Evolutionary conservation across 208 protist genomes (phyloP), one percentile per base, ranked within the genome.

Genomic region (Crithidia expoeki): DNA sequence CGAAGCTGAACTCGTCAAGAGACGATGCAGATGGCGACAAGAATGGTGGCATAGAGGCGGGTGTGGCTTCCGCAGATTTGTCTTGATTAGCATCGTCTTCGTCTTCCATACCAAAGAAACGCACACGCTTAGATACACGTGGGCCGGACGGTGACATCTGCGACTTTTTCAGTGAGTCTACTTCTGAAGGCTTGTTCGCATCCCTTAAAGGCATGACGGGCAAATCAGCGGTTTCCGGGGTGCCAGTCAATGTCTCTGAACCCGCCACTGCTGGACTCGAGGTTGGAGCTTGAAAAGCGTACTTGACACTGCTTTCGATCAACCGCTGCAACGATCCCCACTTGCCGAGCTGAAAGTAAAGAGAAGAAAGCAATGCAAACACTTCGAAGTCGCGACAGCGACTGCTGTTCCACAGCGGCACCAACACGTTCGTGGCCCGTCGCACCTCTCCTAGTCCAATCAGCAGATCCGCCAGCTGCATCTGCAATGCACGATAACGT

Each of bases 291-390:
- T 79, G 79, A 76, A 96, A 96, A n/a, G 85, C 76, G 62, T 84
- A 79, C 66, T 85, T 79, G 23, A 96, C 49, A 74, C 92, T 96
- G 36, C 79, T 90, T 49, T 81, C 81, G 68, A 96, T 92, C 23
- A 96, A 72, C 34, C 84, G 72, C 63, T 96, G 77, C 27, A 96
- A 79, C 5, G 92, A 86, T 14, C 74, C 76, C 89, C 92, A 96
- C 63, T 89, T 85, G 2, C 89, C 92, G 2, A 94, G 78, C 69
- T 96, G 92, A 63, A 96, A 96, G 71, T 92, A 96, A 28, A 96
- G 63, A 5, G 85, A 89, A n/a, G 92, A 81, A 19, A 96, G 75
- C 32, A 89, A 76, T 1, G 92, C 87, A 68, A 96, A 96, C 16
- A 95, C 92, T 59, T 94, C 92, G 78, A 95, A 96, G 57, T 96